Conservation (phyloP, 1,284 basidiomycete species). For the Athelia sp. region DNA sequence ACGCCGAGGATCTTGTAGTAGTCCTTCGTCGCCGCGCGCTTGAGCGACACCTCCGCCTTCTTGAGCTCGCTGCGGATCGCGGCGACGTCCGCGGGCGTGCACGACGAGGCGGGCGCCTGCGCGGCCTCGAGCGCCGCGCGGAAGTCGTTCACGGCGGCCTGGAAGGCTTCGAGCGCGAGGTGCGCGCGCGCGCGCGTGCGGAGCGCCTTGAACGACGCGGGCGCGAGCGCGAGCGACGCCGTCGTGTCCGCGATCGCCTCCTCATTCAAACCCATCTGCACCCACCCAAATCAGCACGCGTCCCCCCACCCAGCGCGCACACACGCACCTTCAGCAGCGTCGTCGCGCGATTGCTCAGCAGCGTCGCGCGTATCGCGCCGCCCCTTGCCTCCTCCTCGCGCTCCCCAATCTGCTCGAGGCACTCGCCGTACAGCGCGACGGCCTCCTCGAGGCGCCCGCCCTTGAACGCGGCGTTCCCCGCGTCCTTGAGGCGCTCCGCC, state of each 20-base stretch:
- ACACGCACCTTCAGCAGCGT: conserved; percentile 64
- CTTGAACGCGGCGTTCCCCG: conserved; percentile 81
- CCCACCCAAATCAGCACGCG: neutral
- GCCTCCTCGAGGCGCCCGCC: conserved; percentile 56
- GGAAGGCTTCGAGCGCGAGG: conserved; percentile 71
- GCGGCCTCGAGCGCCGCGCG: conserved; percentile 72
- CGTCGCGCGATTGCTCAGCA: conserved; percentile 83
- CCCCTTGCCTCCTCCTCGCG: conserved; percentile 65
- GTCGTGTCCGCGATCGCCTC: conserved; percentile 73
- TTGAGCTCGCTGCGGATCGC: conserved; percentile 62
- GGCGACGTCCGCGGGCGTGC: conserved; percentile 52
- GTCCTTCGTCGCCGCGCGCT: conserved; percentile 82
- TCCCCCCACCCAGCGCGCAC: neutral
- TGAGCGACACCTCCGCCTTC: conserved; percentile 74
- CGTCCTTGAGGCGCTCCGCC: conserved; percentile 79
- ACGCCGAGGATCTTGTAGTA: conserved; percentile 77
- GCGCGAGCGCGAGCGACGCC: conserved; percentile 57
- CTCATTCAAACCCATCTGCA: conserved; percentile 58
- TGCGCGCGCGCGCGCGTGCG: conserved; percentile 81
- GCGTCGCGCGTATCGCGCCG: conserved; percentile 71
- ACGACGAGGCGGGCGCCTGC: conserved; percentile 43
- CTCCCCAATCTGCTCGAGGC: conserved; percentile 50
- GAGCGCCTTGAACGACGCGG: conserved; percentile 78
- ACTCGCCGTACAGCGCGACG: conserved; percentile 25
- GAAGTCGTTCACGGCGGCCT: conserved; percentile 73